These are phyloP conservation scores for Samsoniella hepiali DNA, from an alignment of 2,329 filamentous ascomycete genomes.

Conservation along the genomic window DNA sequence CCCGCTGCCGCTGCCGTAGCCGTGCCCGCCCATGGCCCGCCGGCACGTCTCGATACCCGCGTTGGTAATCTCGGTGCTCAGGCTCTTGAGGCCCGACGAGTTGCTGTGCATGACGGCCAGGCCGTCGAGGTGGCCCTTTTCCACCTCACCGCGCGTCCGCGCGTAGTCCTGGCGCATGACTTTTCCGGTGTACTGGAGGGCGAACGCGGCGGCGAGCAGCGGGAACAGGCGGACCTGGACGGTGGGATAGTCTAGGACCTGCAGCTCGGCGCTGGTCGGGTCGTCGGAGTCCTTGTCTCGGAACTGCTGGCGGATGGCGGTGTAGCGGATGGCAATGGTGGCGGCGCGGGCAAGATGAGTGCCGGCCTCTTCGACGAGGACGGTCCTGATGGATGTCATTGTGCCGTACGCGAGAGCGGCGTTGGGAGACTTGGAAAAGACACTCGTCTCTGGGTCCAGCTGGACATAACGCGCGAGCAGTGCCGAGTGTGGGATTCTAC, in stretches of 20 bases:
- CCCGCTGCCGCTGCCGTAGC: constrained; percentile 72
- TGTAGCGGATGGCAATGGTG: constrained; percentile 74
- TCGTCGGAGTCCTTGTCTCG: constrained; percentile 66
- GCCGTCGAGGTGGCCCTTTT: constrained; percentile 41
- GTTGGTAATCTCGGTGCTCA: constrained; percentile 67
- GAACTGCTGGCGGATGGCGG: constrained; percentile 72
- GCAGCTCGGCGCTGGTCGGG: constrained; percentile 60
- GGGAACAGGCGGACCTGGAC: constrained; percentile 72
- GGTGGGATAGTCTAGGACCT: constrained; percentile 78
- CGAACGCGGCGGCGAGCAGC: constrained; percentile 69
- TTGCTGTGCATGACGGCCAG: constrained; percentile 74
- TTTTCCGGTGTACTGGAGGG: constrained; percentile 75
- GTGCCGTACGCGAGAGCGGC: constrained; percentile 71
- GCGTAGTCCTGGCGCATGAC: constrained; percentile 72
- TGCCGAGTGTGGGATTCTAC: constrained; percentile 65
- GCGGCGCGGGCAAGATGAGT: constrained; percentile 70
- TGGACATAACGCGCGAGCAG: constrained; percentile 71
- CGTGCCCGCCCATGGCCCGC: constrained; percentile 73
- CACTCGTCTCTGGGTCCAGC: constrained; percentile 64
- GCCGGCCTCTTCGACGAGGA: constrained; percentile 70
- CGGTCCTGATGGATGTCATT: constrained; percentile 70
- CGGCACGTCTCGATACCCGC: constrained; percentile 74
- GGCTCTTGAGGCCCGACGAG: constrained; percentile 71
- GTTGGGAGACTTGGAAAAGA: constrained; percentile 64
- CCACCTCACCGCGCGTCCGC: constrained; percentile 49